These are phyloP conservation scores for Rhodotorula babjevae DNA, from an alignment of 768 basidiomycete species.

Conservation along the genomic window DNA sequence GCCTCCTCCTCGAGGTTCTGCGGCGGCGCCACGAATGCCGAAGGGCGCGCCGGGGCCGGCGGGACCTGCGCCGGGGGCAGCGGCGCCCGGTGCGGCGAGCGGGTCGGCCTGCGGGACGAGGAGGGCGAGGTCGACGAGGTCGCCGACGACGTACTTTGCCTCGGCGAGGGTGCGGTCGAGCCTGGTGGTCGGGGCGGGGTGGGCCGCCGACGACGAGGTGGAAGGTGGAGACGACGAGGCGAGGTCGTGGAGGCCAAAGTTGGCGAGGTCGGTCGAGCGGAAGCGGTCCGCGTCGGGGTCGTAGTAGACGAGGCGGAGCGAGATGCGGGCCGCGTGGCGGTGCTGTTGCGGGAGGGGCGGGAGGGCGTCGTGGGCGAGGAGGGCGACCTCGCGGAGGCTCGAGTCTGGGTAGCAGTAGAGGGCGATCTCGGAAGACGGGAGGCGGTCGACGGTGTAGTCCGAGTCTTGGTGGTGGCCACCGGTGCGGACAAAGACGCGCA, in stretches of 20 bases:
- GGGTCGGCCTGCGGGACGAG: neutral
- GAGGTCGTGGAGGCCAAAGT: slow-evolving; percentile 26
- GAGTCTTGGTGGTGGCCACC: slow-evolving; percentile 19
- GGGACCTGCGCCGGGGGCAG: neutral
- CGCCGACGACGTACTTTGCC: slow-evolving; percentile 32
- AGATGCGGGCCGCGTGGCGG: slow-evolving; percentile 22
- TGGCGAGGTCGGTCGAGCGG: slow-evolving; percentile 29
- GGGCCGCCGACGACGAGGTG: neutral
- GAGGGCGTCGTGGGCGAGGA: slow-evolving; percentile 30
- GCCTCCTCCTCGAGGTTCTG: neutral
- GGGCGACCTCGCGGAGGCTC: slow-evolving; percentile 38
- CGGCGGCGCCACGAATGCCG: neutral
- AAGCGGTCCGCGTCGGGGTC: slow-evolving; percentile 14
- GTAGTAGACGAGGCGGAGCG: slow-evolving; percentile 39
- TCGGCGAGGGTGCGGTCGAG: slow-evolving; percentile 29
- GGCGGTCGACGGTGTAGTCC: slow-evolving; percentile 3
- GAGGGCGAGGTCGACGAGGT: slow-evolving; percentile 31
- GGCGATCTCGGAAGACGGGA: slow-evolving; percentile 26
- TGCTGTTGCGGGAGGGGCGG: slow-evolving; percentile 10
- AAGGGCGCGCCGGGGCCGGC: neutral
- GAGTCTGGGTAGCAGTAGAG: slow-evolving; percentile 40
- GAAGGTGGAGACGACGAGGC: neutral
- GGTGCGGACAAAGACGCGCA: slow-evolving; percentile 37
- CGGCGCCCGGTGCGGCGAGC: neutral
- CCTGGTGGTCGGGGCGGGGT: neutral